Evolutionary conservation across 2,329 filamentous ascomycete genomes (phyloP), one percentile per base, ranked within the genome.

Genomic region (Bipolaris zeicola): DNA sequence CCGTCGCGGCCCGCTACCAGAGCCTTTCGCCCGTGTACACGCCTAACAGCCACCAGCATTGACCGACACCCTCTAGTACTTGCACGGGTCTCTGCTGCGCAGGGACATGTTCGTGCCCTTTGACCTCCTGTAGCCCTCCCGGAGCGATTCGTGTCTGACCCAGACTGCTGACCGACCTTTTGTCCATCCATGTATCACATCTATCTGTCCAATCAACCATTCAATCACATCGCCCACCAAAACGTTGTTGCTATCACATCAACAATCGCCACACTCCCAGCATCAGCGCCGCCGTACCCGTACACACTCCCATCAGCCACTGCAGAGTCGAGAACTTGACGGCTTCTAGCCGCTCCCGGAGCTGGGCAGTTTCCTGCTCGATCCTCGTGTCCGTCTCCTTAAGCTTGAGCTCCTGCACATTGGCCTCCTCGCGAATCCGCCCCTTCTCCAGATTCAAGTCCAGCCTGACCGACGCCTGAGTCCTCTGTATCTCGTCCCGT

Each of bases 341-440:
- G 65, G 92, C 90, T 80, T 99, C 95, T 45, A 99, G 83, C 79
- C 96, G 89, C 81, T 98, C 95, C 65, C 92, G 83, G 72, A 99
- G 77, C 31, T 90, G 89, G 38, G 57, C 94, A 51, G 95, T 92
- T 81, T 98, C 95, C 79, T 98, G 94, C 81, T 99, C 95, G 70
- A 99, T 98, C 78, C 96, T 89, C 55, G 93, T 96, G 81, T 99
- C 95, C 11, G 95, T 98, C 84, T 99, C 95, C 81, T 96, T 97
- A 71, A 99, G 92, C 81, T 96, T 96, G 78, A 99, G 87, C 78
- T 99, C 95, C 80, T 98, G 95, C 55, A 90, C 89, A 65, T 96
- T 96, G 16, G 93, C 92, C 81, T 99, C 95, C 79, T 99, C 95
- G 60, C 95, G 83, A 66, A 98, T 99, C 61, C 95, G 85, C 13